Percentiles rank a stretch among this genome's conserved stretches.
Evolutionary conservation across 176 grass and related monocot species (phyloP).

Genomic region (Dendrocalamus sinicus): DNA sequence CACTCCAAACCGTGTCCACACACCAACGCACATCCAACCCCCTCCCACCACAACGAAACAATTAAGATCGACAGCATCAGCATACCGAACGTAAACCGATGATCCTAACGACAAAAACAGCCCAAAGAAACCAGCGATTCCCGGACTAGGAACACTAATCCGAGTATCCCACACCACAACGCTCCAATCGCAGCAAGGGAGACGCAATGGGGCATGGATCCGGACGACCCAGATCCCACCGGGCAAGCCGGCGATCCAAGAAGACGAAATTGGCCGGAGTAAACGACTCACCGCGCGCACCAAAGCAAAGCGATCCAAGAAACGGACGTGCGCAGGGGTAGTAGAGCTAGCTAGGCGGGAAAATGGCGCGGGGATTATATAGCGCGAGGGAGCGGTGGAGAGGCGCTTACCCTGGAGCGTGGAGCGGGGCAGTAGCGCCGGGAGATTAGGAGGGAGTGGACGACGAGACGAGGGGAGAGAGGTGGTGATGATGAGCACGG

Average conservation of each 20-base stretch:
- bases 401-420: constrained; percentile 50
- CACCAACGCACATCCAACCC: background rate
- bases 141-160: background rate
- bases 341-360: background rate
- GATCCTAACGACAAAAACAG: background rate
- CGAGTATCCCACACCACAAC: background rate
- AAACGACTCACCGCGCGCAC: constrained; percentile 33
- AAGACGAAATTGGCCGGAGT: background rate
- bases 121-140: background rate
- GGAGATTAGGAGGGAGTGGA: background rate
- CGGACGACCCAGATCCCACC: background rate
- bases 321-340: background rate
- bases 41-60: background rate
- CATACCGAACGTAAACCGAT: background rate
- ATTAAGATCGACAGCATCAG: background rate
- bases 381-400: constrained; percentile 34
- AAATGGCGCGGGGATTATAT: background rate
- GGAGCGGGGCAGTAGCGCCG: constrained; percentile 39
- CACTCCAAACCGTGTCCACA: background rate
- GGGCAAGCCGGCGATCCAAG: background rate
- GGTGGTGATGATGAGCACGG: constrained; percentile 37
- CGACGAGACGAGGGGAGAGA: background rate
- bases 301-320: constrained; percentile 22
- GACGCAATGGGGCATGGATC: background rate
- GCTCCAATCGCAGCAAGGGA: background rate